These are phyloP conservation scores for Isabelozyma heimii DNA, from an alignment of 805 yeast genomes.

Conservation along the genomic window DNA sequence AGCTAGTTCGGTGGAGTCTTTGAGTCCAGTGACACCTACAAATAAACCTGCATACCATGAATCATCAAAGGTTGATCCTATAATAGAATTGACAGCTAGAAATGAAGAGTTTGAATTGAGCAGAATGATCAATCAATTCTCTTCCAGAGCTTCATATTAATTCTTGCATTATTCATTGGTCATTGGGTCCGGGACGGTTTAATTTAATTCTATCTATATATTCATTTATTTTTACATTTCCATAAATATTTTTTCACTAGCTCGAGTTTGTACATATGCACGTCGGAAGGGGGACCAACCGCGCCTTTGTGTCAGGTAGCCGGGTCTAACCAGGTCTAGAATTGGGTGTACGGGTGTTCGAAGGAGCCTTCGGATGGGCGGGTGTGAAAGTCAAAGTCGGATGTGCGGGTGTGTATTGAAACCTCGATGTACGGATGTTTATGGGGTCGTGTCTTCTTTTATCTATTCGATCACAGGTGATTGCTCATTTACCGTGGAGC, in stretches of 20 bases:
- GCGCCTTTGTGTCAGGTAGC: too few species aligned
- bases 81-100: slow-evolving; percentile 32
- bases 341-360: too few species aligned
- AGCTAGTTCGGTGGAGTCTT: slow-evolving; percentile 1
- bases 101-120: slow-evolving; percentile 34
- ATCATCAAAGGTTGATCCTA: slow-evolving; percentile 24
- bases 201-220: background rate
- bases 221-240: background rate
- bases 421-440: too few species aligned
- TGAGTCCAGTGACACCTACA: background rate
- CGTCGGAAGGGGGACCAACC: too few species aligned
- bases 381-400: too few species aligned
- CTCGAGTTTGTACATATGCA: too few species aligned
- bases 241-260: too few species aligned
- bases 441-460: background rate
- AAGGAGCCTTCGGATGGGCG: too few species aligned
- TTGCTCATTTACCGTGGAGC: background rate
- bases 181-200: background rate
- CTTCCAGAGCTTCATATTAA: slow-evolving; percentile 1
- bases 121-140: slow-evolving; percentile 16
- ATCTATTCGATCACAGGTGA: background rate
- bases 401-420: too few species aligned
- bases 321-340: too few species aligned
- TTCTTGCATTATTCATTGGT: background rate
- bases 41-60: slow-evolving; percentile 1